These are phyloP conservation scores for Argentina anserina DNA, from an alignment of 306 rosid species.

Conservation along the genomic window DNA sequence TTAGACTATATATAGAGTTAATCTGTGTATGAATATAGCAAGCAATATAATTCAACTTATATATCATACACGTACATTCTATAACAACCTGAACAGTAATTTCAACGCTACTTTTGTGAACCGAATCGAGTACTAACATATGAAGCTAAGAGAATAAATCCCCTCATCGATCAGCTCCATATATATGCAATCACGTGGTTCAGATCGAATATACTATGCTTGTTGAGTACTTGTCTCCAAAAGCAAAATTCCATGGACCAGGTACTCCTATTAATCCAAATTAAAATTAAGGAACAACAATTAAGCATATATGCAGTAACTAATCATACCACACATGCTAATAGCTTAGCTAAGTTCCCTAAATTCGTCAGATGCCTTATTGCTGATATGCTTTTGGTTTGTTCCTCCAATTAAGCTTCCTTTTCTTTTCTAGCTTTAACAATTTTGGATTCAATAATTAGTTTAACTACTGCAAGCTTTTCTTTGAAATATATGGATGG, in stretches of 20 bases:
- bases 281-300: neutral
- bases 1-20: too few relatives aligned
- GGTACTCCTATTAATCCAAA: neutral
- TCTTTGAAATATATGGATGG: slow-evolving; percentile 28
- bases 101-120: neutral
- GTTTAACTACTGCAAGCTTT: slow-evolving; percentile 8
- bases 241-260: slow-evolving; percentile 17
- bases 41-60: too few relatives aligned
- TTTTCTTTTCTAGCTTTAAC: neutral
- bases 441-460: slow-evolving; percentile 13
- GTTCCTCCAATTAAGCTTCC: neutral
- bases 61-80: neutral
- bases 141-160: slow-evolving; percentile 4
- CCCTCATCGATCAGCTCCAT: slow-evolving; percentile 2
- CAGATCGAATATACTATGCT: slow-evolving; percentile 1
- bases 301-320: neutral
- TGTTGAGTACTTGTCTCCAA: slow-evolving; percentile 10
- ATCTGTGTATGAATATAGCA: too few relatives aligned
- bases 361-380: neutral
- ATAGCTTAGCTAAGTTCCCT: slow-evolving; percentile 3
- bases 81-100: neutral
- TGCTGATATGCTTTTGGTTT: neutral
- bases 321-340: neutral
- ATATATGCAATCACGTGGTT: slow-evolving; percentile 5
- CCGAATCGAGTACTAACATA: neutral